Evolutionary conservation across 2,329 filamentous ascomycete genomes (phyloP).

Genomic region (Calonectria hongkongensis): DNA sequence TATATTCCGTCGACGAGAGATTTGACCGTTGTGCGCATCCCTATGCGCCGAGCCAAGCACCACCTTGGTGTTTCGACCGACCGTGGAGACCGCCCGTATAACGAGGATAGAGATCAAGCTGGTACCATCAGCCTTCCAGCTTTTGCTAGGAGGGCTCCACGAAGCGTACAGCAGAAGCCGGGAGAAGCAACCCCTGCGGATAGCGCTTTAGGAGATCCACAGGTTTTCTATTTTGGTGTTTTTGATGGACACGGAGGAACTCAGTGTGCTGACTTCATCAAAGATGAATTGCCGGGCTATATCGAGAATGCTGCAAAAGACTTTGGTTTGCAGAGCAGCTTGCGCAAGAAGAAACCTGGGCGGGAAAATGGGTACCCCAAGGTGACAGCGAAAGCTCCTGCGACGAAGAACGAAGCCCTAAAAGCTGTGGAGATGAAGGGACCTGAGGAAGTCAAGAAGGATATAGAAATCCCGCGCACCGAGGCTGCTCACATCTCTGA

Average conservation of each 20-base stretch:
- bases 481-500: constrained; percentile 58
- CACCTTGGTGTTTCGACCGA: constrained; percentile 90
- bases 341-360: constrained; percentile 69
- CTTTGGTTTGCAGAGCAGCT: constrained; percentile 86
- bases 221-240: constrained; percentile 97
- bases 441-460: constrained; percentile 65
- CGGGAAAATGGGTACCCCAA: constrained; percentile 49
- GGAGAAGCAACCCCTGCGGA: constrained; percentile 82
- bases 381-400: constrained; percentile 41
- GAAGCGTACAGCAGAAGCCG: constrained; percentile 72
- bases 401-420: constrained; percentile 54
- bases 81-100: constrained; percentile 89
- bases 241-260: constrained; percentile 96
- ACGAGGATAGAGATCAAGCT: constrained; percentile 95
- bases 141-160: constrained; percentile 89
- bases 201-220: constrained; percentile 89
- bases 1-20: constrained; percentile 78
- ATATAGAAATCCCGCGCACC: constrained; percentile 60
- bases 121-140: constrained; percentile 95
- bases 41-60: constrained; percentile 93
- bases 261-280: constrained; percentile 91
- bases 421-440: constrained; percentile 69
- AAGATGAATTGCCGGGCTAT: constrained; percentile 90
- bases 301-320: constrained; percentile 86
- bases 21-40: constrained; percentile 95